Conservation (phyloP, 2,329 filamentous ascomycete species). For the Penicillium sp. region DNA sequence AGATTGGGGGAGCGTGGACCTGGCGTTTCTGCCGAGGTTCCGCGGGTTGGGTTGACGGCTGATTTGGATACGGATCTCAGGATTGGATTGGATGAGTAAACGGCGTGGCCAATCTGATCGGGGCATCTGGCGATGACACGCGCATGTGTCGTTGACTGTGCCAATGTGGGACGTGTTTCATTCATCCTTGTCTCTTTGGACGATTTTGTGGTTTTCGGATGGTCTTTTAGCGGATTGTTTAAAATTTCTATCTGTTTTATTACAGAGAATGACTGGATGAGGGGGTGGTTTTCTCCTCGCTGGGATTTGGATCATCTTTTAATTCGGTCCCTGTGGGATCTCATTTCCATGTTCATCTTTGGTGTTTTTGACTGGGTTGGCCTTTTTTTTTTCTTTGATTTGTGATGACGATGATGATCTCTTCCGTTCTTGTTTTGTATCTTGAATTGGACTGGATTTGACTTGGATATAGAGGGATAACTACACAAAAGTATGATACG, state of each 20-base stretch:
- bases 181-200: slow-evolving; percentile 1
- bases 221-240: slow-evolving; percentile 7
- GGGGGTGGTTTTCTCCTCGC: neutral
- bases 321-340: neutral
- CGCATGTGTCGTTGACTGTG: neutral
- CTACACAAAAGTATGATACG: slow-evolving; percentile 2
- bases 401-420: slow-evolving; percentile 5
- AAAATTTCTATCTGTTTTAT: slow-evolving; percentile 13
- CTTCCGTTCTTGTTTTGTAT: neutral
- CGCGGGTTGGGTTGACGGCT: slow-evolving; percentile 16
- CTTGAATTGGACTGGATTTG: neutral
- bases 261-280: slow-evolving; percentile 1
- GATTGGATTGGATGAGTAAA: slow-evolving; percentile 20
- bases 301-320: neutral
- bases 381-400: neutral
- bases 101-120: neutral
- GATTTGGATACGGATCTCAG: slow-evolving; percentile 27
- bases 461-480: slow-evolving; percentile 9
- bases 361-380: neutral
- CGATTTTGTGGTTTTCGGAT: slow-evolving; percentile 4
- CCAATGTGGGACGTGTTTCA: neutral
- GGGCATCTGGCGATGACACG: neutral
- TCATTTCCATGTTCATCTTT: neutral
- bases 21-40: slow-evolving; percentile 19
- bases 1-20: slow-evolving; percentile 5